Conservation (phyloP, 306 rosid genomes). For the Arachis hypogaea region DNA sequence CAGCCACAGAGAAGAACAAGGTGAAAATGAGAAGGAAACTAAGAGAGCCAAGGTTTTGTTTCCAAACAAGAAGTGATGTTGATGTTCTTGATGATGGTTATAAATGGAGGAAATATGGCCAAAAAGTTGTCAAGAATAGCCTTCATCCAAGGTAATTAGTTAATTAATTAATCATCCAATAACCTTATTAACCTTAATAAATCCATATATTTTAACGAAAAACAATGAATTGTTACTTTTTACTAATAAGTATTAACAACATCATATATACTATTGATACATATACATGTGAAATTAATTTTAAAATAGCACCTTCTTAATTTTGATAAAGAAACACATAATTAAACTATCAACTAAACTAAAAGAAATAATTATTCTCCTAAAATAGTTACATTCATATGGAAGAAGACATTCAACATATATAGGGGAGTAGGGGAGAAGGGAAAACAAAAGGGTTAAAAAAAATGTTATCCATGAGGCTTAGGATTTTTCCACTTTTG, state of each 20-base stretch:
- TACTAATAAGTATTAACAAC: background rate
- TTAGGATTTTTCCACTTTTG: conserved; percentile 9
- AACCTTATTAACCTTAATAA: background rate
- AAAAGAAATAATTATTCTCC: background rate
- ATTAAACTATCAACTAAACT: conserved; percentile 1
- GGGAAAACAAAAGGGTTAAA: background rate
- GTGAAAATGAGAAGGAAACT: conserved; percentile 84
- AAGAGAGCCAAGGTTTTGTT: conserved; percentile 92
- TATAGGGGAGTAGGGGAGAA: background rate
- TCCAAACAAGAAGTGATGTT: conserved; percentile 90
- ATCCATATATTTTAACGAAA: background rate
- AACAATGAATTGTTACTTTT: background rate
- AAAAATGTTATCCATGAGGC: background rate
- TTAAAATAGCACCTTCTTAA: background rate
- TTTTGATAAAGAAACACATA: conserved; percentile 22
- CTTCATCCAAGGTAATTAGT: conserved; percentile 80
- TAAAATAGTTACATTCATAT: background rate
- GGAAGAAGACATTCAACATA: background rate
- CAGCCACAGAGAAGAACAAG: conserved; percentile 68
- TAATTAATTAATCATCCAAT: too few relatives aligned
- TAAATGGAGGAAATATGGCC: conserved; percentile 95
- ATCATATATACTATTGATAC: background rate
- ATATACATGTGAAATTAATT: background rate
- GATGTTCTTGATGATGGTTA: conserved; percentile 97
- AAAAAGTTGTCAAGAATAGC: conserved; percentile 91